Evolutionary conservation across 257 asterid species (phyloP).

Genomic region (Leonotis leonurus): DNA sequence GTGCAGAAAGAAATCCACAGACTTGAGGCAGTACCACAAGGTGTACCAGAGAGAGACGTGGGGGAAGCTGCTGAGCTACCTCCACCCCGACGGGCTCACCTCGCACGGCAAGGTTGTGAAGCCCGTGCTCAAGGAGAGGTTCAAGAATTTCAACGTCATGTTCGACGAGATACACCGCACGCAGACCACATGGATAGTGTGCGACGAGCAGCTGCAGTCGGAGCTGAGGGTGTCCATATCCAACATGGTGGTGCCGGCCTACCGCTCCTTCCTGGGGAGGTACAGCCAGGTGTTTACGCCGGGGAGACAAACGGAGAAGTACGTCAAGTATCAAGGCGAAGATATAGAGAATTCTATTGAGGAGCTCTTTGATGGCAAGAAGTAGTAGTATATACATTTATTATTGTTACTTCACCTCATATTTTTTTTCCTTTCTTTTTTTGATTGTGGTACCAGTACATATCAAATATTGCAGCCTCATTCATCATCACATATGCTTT

Average conservation of each 20-base stretch:
- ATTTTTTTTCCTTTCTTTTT: too few species aligned
- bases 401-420: too few species aligned
- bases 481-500: not conserved
- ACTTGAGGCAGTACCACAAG: constrained; percentile 70
- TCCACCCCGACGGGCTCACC: constrained; percentile 60
- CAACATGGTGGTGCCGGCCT: constrained; percentile 91
- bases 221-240: constrained; percentile 89
- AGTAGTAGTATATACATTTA: too few species aligned
- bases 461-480: not conserved
- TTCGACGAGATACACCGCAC: constrained; percentile 78
- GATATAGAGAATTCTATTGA: constrained; percentile 69
- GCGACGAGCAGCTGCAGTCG: constrained; percentile 88
- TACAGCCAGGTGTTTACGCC: constrained; percentile 68
- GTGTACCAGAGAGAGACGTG: constrained; percentile 87
- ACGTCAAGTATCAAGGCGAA: constrained; percentile 75
- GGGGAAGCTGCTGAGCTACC: constrained; percentile 52
- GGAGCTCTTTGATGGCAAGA: constrained; percentile 75
- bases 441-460: not conserved
- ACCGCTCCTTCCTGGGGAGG: constrained; percentile 76
- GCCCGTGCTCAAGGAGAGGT: constrained; percentile 78
- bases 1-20: constrained; percentile 64
- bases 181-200: constrained; percentile 72
- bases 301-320: constrained; percentile 91
- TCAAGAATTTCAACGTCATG: constrained; percentile 74
- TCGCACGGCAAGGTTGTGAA: constrained; percentile 69